These are phyloP conservation scores for Pholiota conissans DNA, from an alignment of 768 basidiomycete genomes.

Conservation along the genomic window DNA sequence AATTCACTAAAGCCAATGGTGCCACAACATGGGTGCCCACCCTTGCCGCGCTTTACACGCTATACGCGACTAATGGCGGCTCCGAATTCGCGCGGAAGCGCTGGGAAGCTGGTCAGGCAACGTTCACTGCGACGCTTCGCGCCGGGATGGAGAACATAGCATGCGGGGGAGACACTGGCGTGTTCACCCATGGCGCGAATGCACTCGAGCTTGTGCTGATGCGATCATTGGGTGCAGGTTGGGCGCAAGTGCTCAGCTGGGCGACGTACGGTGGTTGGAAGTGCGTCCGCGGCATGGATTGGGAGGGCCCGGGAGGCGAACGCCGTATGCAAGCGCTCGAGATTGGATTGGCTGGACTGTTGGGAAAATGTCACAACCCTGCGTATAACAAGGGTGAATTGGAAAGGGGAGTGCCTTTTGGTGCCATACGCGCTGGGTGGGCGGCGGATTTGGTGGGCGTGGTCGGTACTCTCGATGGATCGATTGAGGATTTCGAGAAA, in stretches of 20 bases:
- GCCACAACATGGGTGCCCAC: slow-evolving; percentile 58
- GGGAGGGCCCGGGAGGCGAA: slow-evolving; percentile 33
- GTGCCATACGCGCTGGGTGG: slow-evolving; percentile 52
- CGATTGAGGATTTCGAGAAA: slow-evolving; percentile 40
- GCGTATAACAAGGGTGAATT: slow-evolving; percentile 16
- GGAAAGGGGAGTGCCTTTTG: slow-evolving; percentile 60
- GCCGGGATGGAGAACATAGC: slow-evolving; percentile 45
- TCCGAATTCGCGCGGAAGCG: slow-evolving; percentile 11
- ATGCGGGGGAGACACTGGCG: slow-evolving; percentile 66
- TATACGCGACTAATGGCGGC: slow-evolving; percentile 16
- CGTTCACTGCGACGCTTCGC: slow-evolving; percentile 46
- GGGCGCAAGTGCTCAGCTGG: slow-evolving; percentile 55
- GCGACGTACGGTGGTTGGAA: slow-evolving; percentile 61
- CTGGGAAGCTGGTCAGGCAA: slow-evolving; percentile 38
- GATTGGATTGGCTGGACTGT: neutral
- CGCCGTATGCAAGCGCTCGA: slow-evolving; percentile 2
- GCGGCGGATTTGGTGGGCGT: slow-evolving; percentile 49
- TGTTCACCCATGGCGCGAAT: slow-evolving; percentile 62
- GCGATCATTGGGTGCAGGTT: slow-evolving; percentile 53
- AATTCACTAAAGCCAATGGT: slow-evolving; percentile 24
- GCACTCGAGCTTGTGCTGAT: slow-evolving; percentile 61
- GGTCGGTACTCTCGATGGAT: slow-evolving; percentile 36
- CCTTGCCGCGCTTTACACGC: slow-evolving; percentile 47
- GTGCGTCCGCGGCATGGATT: slow-evolving; percentile 46
- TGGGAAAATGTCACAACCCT: neutral